A percentile compares a stretch with the other conserved stretches of the same genome.
Conservation (phyloP, 257 asterid species). For the Linaria vulgaris region DNA sequence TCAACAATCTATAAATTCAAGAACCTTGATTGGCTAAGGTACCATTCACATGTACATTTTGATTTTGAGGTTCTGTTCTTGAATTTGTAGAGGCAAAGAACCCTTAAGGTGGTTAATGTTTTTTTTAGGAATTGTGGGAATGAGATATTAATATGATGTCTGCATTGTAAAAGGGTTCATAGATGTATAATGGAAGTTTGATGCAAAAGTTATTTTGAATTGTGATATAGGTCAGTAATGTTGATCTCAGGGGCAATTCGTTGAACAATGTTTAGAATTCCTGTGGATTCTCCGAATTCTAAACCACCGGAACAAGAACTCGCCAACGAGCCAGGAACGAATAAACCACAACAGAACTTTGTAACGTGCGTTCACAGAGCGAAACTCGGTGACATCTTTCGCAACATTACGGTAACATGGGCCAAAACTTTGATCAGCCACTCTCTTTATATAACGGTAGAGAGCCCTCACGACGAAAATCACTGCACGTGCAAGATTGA, state of each 20-base stretch:
- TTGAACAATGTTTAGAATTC: not conserved
- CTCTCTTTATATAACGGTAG: conserved; percentile 57
- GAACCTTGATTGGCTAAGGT: not conserved
- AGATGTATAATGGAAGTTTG: not conserved
- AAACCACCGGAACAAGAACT: not conserved
- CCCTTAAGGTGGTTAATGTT: not conserved
- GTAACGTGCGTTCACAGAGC: conserved; percentile 63
- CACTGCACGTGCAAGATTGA: conserved; percentile 77
- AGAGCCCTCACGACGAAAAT: conserved; percentile 36
- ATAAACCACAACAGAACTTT: conserved; percentile 44
- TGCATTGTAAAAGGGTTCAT: not conserved
- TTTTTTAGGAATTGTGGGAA: not conserved
- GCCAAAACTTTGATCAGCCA: conserved; percentile 63
- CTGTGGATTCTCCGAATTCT: not conserved
- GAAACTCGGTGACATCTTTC: conserved; percentile 36
- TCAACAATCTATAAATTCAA: not conserved
- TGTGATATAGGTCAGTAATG: not conserved
- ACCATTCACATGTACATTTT: not conserved
- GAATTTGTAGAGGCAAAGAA: not conserved
- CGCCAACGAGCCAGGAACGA: not conserved
- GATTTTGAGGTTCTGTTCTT: not conserved
- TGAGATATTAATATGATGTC: not conserved
- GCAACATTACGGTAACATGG: conserved; percentile 60
- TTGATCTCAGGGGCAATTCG: not conserved
- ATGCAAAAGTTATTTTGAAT: not conserved